Conservation (phyloP, 164 flowering plant species). For the Brasenia schreberi region DNA sequence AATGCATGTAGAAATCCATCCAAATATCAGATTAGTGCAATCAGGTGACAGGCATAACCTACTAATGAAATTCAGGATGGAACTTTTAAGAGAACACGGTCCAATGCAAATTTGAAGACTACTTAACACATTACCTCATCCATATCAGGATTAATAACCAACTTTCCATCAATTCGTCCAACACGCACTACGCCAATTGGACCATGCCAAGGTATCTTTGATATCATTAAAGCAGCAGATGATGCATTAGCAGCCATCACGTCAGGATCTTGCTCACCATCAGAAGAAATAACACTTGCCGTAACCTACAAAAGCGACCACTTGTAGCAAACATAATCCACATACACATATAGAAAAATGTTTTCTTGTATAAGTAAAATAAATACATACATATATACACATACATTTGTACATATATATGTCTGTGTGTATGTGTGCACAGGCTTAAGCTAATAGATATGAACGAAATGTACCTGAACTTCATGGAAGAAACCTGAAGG, state of each 20-base stretch:
- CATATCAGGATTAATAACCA: constrained; percentile 79
- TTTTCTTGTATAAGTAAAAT: no score
- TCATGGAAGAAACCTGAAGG: constrained; percentile 92
- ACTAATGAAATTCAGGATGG: background rate
- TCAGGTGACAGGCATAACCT: background rate
- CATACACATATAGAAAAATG: no score
- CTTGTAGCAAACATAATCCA: background rate
- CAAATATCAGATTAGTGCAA: background rate
- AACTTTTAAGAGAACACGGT: background rate
- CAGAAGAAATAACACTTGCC: constrained; percentile 93
- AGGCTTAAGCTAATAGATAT: background rate
- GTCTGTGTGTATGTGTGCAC: background rate
- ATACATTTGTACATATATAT: background rate
- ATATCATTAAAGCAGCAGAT: constrained; percentile 94
- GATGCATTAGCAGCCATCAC: constrained; percentile 99
- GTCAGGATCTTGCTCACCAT: constrained; percentile 98
- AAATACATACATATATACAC: no score
- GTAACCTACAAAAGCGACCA: constrained; percentile 35
- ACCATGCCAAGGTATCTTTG: constrained; percentile 98
- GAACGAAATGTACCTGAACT: constrained; percentile 55
- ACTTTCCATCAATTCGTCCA: constrained; percentile 70
- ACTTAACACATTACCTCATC: constrained; percentile 56
- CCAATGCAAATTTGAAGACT: background rate
- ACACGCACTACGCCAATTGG: constrained; percentile 89
- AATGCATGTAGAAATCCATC: background rate